phyloP scores from a whole-genome alignment of 2,329 filamentous ascomycete genomes.

The Pseudocercospora fijiensis region DNA sequence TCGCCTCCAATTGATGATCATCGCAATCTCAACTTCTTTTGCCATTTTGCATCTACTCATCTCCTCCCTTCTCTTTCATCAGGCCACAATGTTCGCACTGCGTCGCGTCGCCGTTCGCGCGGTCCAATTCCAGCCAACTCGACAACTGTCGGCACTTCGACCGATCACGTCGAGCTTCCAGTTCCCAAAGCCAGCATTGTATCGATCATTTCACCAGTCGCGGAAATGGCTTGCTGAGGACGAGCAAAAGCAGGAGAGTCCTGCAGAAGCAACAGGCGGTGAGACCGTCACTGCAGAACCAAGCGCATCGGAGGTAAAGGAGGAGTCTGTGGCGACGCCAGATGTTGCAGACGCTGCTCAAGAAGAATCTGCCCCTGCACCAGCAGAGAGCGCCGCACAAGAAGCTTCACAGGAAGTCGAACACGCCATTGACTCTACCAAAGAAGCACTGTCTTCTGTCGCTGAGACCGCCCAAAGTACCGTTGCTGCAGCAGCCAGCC shows the following conservation, averaged over 20 bases:
- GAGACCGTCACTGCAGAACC: conserved; percentile 39
- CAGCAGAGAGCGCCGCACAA: conserved; percentile 16
- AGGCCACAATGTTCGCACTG: conserved; percentile 53
- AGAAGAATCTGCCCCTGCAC: conserved; percentile 18
- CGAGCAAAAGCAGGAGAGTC: conserved; percentile 30
- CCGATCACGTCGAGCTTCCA: conserved; percentile 37
- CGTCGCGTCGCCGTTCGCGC: conserved; percentile 59
- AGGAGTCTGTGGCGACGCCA: conserved; percentile 27
- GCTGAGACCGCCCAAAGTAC: conserved; percentile 16
- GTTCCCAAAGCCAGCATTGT: conserved; percentile 39
- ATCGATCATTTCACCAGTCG: conserved; percentile 43
- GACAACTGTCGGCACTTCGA: conserved; percentile 40
- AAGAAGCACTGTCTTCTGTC: conserved; percentile 18
- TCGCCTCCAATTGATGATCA: neutral
- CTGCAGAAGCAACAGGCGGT: conserved; percentile 36
- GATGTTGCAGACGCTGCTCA: conserved; percentile 31
- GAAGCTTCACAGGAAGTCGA: conserved; percentile 28
- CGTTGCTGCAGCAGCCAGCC: conserved; percentile 4
- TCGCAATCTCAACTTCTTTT: neutral
- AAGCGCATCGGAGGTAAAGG: conserved; percentile 31
- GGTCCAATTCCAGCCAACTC: conserved; percentile 48
- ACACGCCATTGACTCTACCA: conserved; percentile 21
- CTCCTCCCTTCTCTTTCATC: neutral
- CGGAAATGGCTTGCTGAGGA: conserved; percentile 43
- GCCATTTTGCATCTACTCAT: neutral